Base-by-base conservation (phyloP, 2,329 filamentous ascomycete genomes). In the Phialophora macrospora region DNA sequence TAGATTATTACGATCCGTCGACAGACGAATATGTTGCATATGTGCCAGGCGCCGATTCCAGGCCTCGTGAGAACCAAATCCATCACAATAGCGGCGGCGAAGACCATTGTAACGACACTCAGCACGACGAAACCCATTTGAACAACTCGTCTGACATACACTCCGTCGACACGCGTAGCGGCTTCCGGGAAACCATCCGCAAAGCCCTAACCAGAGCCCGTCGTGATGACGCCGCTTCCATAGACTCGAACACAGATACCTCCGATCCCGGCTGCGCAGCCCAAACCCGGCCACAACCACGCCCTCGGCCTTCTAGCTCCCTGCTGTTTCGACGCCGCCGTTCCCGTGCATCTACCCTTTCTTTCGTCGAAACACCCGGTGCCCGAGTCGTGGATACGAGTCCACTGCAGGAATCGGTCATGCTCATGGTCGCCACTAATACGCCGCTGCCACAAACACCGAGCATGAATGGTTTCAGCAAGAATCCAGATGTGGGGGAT, bases 391-490 rank as follows among this genome's bases (percentile, higher is more conserved):
- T 70, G 51, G 66, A 68, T 38, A 70, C 65, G 30, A 70, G 66
- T 44, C 26, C 57, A 5, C 57, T 70, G 20, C 66, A 70, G 54
- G 68, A 70, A 41, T 70, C 68, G 14, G 65, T 70, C 57, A 63
- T 64, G 44, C 55, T 70, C 26, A 66, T 70, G 66, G 32, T 70
- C 14, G 68, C 68, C n/a, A 64, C 55, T 20, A 70, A 70, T 24
- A 70, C 68, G 34, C 68, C 68, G 12, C 54, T 70, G 6, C 68
- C 68, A 4, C 55, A 63, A 14, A 68, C 66, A 46, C 66, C 66
- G 14, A 51, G 52, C 38, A 11, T 59, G 54, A 57, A 20, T 38
- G 51, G 46, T n/a, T 49, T 34, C 14, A 56, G 54, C 5, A 14
- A 28, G 28, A 28, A n/a, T 22, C 49, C 5, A 20, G 30, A 20